These are phyloP conservation scores for Colletotrichum sp. DNA, from an alignment of 2,329 filamentous ascomycete species.

Conservation along the genomic window DNA sequence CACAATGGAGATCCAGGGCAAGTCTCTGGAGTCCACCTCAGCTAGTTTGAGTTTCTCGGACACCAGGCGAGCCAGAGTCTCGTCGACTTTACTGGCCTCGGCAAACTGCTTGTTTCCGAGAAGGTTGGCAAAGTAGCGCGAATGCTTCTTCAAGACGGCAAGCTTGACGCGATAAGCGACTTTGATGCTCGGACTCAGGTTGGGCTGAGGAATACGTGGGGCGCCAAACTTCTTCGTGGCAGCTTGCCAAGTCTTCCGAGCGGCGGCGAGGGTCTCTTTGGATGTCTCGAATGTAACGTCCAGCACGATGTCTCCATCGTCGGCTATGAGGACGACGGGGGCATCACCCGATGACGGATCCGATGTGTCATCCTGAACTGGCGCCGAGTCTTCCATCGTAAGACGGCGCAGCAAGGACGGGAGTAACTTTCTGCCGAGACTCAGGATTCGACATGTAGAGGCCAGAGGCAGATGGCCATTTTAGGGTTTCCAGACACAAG, in stretches of 20 bases:
- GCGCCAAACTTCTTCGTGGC: conserved; percentile 32
- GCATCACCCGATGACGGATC: conserved; percentile 26
- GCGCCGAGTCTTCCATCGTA: conserved; percentile 27
- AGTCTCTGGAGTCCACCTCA: conserved; percentile 51
- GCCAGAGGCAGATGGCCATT: background rate
- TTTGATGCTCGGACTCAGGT: conserved; percentile 40
- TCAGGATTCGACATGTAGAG: conserved; percentile 1
- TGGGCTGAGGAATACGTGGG: conserved; percentile 29
- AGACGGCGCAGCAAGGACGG: background rate
- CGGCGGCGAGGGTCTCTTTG: conserved; percentile 51
- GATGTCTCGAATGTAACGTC: conserved; percentile 70
- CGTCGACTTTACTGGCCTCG: conserved; percentile 62
- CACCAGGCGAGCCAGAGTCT: conserved; percentile 54
- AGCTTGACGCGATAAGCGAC: conserved; percentile 66
- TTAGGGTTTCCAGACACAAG: background rate
- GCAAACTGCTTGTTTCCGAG: conserved; percentile 67
- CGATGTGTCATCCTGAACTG: conserved; percentile 26
- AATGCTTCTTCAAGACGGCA: conserved; percentile 61
- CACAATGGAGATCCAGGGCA: conserved; percentile 69
- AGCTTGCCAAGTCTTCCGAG: conserved; percentile 42
- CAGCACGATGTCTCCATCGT: conserved; percentile 69
- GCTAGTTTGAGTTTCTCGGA: conserved; percentile 50
- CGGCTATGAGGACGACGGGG: conserved; percentile 55
- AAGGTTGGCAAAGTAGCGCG: conserved; percentile 73
- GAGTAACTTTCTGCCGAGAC: background rate